A percentile compares a stretch with the other conserved stretches of the same genome.
Evolutionary conservation across 176 grass and related monocot genomes (phyloP).

Genomic region (Phoenix roebelenii): DNA sequence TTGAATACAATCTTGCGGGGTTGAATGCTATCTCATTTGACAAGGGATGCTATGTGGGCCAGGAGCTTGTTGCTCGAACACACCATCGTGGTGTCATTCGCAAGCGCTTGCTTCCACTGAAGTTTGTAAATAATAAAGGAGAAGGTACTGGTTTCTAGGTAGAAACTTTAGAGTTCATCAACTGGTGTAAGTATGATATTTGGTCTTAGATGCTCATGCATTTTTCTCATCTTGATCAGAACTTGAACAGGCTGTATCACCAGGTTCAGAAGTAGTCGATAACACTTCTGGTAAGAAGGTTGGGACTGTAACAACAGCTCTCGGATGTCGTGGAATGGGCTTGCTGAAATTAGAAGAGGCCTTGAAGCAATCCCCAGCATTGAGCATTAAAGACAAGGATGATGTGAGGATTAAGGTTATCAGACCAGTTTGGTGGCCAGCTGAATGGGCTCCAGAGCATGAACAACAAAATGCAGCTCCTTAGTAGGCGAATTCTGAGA

Average conservation of each 20-base stretch:
- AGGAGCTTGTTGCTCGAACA: slow-evolving; percentile 87
- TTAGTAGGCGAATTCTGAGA: slow-evolving; percentile 1
- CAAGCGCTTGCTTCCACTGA: slow-evolving; percentile 72
- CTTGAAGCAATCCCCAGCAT: slow-evolving; percentile 24
- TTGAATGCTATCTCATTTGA: slow-evolving; percentile 95
- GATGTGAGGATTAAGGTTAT: slow-evolving; percentile 45
- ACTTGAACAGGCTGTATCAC: slow-evolving; percentile 33
- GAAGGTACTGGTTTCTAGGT: slow-evolving; percentile 31
- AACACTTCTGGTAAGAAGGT: slow-evolving; percentile 52
- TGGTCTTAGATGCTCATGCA: neutral
- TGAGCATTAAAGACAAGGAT: slow-evolving; percentile 25
- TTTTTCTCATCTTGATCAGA: slow-evolving; percentile 35
- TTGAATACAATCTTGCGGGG: slow-evolving; percentile 74
- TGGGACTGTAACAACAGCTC: slow-evolving; percentile 45
- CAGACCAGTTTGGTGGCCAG: slow-evolving; percentile 81
- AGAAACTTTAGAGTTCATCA: neutral
- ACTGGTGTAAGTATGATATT: neutral
- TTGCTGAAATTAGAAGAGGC: slow-evolving; percentile 49
- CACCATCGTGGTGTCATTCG: slow-evolving; percentile 86
- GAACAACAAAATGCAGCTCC: slow-evolving; percentile 35
- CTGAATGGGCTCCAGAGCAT: slow-evolving; percentile 54
- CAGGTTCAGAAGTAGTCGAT: slow-evolving; percentile 53
- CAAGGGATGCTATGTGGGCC: slow-evolving; percentile 92
- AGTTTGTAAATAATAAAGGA: slow-evolving; percentile 39
- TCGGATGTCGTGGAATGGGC: slow-evolving; percentile 61